Conservation (phyloP, 192 early-diverging fungal genomes). For the Kickxella alabastrina region DNA sequence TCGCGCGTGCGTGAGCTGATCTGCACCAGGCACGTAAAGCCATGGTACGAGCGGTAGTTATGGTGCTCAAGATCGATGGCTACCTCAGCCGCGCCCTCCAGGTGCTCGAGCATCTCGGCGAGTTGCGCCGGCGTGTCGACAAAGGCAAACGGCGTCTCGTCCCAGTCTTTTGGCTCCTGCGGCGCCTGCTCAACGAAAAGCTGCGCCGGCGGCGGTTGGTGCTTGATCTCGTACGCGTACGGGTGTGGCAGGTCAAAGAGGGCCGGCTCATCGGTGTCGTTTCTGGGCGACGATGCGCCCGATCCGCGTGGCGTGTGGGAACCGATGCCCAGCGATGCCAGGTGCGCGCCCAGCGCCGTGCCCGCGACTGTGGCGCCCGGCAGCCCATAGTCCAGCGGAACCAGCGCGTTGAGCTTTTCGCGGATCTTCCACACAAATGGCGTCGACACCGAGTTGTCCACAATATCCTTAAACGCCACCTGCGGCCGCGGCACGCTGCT, state of each 20-base stretch:
- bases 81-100: constrained; percentile 66
- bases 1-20: constrained; percentile 84
- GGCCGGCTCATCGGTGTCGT: not conserved
- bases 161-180: constrained; percentile 59
- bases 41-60: constrained; percentile 91
- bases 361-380: constrained; percentile 16
- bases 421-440: constrained; percentile 80
- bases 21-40: constrained; percentile 93
- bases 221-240: constrained; percentile 84
- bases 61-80: constrained; percentile 97
- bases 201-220: constrained; percentile 67
- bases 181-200: constrained; percentile 59
- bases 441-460: constrained; percentile 77
- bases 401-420: constrained; percentile 75
- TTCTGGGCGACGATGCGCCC: not conserved
- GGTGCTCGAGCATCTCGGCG: constrained; percentile 56
- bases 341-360: constrained; percentile 26
- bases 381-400: constrained; percentile 67
- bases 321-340: constrained; percentile 31
- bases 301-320: not conserved
- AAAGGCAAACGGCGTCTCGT: constrained; percentile 69
- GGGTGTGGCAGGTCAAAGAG: constrained; percentile 66
- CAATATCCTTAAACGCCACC: constrained; percentile 73
- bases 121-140: constrained; percentile 78
- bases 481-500: constrained; percentile 81